Evolutionary conservation across 257 asterid genomes (phyloP).

Genomic region (Fraxinus anomala): DNA sequence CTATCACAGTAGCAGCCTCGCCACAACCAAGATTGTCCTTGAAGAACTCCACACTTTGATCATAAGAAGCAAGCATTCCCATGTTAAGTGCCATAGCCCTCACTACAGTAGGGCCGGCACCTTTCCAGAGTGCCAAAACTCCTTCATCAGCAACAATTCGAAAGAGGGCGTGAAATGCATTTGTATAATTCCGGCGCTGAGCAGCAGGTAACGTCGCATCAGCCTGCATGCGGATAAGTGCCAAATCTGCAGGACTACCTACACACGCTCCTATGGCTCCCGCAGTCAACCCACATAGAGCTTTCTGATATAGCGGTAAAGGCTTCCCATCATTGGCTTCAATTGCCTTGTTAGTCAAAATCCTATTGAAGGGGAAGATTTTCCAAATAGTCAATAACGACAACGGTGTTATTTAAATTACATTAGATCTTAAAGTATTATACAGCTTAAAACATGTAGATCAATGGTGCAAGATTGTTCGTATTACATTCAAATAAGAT

Average conservation of each 20-base stretch:
- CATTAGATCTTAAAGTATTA: not conserved
- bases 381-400: not conserved
- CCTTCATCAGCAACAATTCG: slow-evolving; percentile 87
- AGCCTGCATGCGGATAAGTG: slow-evolving; percentile 98
- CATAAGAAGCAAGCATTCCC: slow-evolving; percentile 99
- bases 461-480: not conserved
- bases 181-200: slow-evolving; percentile 79
- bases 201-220: slow-evolving; percentile 90
- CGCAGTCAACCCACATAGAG: slow-evolving; percentile 92
- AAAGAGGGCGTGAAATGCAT: slow-evolving; percentile 83
- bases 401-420: not conserved
- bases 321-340: slow-evolving; percentile 96
- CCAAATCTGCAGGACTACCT: slow-evolving; percentile 96
- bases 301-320: slow-evolving; percentile 88
- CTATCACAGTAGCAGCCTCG: slow-evolving; percentile 74
- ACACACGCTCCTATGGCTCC: slow-evolving; percentile 94
- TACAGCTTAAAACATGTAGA: not conserved
- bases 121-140: slow-evolving; percentile 90
- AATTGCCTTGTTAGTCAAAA: slow-evolving; percentile 80
- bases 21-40: slow-evolving; percentile 70
- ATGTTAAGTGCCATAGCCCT: slow-evolving; percentile 98
- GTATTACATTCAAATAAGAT: not conserved
- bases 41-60: slow-evolving; percentile 82
- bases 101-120: slow-evolving; percentile 98
- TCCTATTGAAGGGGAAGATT: slow-evolving; percentile 36